These are phyloP conservation scores for Hordeum vulgare DNA, from an alignment of 176 grass and related monocot species.

Conservation along the genomic window MorexV3_pseudomolecules_assembly NC_058518.1:394204241-394204740, in stretches of 20 bases:
- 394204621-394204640: neutral
- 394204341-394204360: neutral
- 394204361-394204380: neutral
- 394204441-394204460: neutral
- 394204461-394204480: neutral
- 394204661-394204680: too few relatives aligned
- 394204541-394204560: neutral
- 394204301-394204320: neutral
- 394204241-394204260: neutral
- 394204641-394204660: too few relatives aligned
- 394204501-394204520: conserved; percentile 19
- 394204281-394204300: neutral
- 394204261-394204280: neutral
- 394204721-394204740: too few relatives aligned
- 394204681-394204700: too few relatives aligned
- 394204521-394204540: neutral
- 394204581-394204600: too few relatives aligned
- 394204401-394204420: neutral
- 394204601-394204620: neutral
- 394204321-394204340: neutral
- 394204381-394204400: neutral
- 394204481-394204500: neutral
- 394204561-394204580: neutral
- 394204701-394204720: too few relatives aligned
- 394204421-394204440: neutral